Evolutionary conservation across 129 eudicot species (phyloP), one percentile per base, ranked within the genome.

Genomic region (Lactuca saligna): DNA sequence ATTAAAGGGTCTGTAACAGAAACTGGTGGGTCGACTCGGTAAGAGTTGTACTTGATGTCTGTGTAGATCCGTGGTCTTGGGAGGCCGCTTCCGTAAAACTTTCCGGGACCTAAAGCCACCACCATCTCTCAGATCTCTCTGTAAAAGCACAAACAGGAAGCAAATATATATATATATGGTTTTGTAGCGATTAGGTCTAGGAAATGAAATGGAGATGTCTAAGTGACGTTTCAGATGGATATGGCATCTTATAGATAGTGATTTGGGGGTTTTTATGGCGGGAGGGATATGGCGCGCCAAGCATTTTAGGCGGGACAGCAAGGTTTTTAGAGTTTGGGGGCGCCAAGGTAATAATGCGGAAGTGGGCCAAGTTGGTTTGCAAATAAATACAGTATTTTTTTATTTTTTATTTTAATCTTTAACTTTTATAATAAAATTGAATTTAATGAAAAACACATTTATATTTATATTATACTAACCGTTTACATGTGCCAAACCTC

Each of bases 81-180:
- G 12, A 89, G 86, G 82, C 95, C 82, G 90, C 95, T 85, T 57
- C 98, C 98, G 76, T 93, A 93, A 82, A 93, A 93, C 60, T 85
- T 93, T 53, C 97, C 97, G 0, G 98, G 98, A 8, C 96, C 91
- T 17, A 93, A 61, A 0, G 97, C 80, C 14, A 87, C 82, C 10
- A 89, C 92, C 98, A 89, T 93, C 14, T 54, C 76, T 65, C 25
- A 4, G 20, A 41, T 13, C 10, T n/a, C 32, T 9, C 64, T 6
- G 53, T 14, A 12, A 59, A 55, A 59, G n/a, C 11, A 31, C 8
- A 6, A 54, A 57, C 2, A 32, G 20, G 34, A 41, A 8, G 32
- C 16, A 7, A 63, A 25, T 16, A 11, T n/a, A 46, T 15, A 46
- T 34, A 1, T n/a, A 54, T 42, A 20, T 32, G 7, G 8, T 63